Conservation (phyloP, 768 basidiomycete genomes). For the Tulasnella calospora region DNA sequence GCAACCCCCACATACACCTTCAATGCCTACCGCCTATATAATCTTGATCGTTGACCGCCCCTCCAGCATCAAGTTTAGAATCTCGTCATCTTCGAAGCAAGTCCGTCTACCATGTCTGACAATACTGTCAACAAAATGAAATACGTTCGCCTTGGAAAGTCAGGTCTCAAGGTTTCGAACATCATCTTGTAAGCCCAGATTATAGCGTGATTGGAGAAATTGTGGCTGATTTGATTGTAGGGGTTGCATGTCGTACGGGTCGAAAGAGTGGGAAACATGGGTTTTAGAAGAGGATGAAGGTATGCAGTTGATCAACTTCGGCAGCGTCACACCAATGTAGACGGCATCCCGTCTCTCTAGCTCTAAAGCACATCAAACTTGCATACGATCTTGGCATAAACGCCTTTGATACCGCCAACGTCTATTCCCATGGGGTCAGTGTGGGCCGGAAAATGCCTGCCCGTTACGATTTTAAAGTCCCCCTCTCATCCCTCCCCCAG, state of each 20-base stretch:
- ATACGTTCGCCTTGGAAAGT: slow-evolving; percentile 15
- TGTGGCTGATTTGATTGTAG: slow-evolving; percentile 36
- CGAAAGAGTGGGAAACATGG: slow-evolving; percentile 52
- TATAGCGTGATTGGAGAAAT: no score
- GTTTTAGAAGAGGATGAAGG: slow-evolving; percentile 49
- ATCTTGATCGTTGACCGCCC: no score
- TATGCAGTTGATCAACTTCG: slow-evolving; percentile 35
- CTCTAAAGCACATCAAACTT: slow-evolving; percentile 24
- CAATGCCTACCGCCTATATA: no score
- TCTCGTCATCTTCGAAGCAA: background rate
- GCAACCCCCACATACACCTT: no score
- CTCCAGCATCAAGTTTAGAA: background rate
- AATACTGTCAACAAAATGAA: background rate
- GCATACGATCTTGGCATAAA: slow-evolving; percentile 27
- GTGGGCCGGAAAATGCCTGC: background rate
- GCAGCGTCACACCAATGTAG: no score
- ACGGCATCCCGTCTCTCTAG: background rate
- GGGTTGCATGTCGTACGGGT: slow-evolving; percentile 59
- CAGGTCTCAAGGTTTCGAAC: background rate
- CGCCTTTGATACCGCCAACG: slow-evolving; percentile 36
- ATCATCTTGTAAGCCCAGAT: background rate
- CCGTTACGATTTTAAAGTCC: background rate
- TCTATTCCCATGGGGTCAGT: slow-evolving; percentile 55
- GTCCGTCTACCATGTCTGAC: background rate
- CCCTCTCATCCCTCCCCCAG: background rate